phyloP scores from a whole-genome alignment of 306 rosid genomes.

The Potentilla sterilis region DNA sequence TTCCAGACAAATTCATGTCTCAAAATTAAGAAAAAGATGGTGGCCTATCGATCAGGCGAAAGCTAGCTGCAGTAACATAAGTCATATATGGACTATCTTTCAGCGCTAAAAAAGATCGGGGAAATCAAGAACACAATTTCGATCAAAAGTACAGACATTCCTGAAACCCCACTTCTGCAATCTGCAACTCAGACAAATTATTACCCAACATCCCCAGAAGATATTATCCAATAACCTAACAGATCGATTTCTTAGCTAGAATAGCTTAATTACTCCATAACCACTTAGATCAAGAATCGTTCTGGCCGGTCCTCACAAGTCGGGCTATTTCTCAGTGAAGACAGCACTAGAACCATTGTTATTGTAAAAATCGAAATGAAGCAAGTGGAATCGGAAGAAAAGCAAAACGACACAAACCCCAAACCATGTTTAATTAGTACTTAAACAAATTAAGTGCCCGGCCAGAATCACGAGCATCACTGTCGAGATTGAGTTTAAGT shows the following conservation, averaged over 20 bases:
- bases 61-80: background rate
- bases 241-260: background rate
- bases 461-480: slow-evolving; percentile 1
- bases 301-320: background rate
- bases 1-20: slow-evolving; percentile 1
- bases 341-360: background rate
- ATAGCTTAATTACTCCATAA: background rate
- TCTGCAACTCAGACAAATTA: background rate
- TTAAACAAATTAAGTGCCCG: background rate
- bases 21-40: background rate
- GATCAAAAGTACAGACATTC: slow-evolving; percentile 19
- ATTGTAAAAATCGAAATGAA: background rate
- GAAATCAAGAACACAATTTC: background rate
- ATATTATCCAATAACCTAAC: slow-evolving; percentile 3
- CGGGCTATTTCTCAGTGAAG: background rate
- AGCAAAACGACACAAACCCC: slow-evolving; percentile 10
- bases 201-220: background rate
- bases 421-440: slow-evolving; percentile 2
- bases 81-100: too few relatives aligned
- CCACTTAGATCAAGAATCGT: slow-evolving; percentile 7
- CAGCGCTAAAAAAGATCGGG: background rate
- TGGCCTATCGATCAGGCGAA: background rate
- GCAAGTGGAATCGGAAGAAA: slow-evolving; percentile 3
- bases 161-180: slow-evolving; percentile 4
- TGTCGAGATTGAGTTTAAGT: background rate